phyloP scores from a whole-genome alignment of 805 yeast genomes.

The Yarrowia osloensis region DNA sequence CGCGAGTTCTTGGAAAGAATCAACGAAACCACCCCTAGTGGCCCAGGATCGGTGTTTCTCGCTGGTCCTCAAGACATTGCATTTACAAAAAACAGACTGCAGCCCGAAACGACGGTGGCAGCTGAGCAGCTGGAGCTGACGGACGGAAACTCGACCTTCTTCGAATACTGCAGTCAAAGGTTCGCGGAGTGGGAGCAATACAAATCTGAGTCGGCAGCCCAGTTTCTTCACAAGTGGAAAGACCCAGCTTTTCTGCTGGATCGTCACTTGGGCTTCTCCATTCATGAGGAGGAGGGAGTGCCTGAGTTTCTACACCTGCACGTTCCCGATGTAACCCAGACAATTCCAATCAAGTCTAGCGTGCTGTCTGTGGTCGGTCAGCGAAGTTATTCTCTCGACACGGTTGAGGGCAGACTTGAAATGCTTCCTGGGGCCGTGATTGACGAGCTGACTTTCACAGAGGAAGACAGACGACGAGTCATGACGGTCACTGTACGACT shows the following conservation, averaged over 20 bases:
- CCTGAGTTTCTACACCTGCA: neutral
- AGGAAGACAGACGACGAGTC: neutral
- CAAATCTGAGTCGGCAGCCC: neutral
- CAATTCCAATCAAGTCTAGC: neutral
- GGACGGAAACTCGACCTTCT: conserved; percentile 5
- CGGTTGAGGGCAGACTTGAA: neutral
- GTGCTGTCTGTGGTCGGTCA: conserved; percentile 22
- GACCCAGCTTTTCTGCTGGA: neutral
- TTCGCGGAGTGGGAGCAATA: neutral
- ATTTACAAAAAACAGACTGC: conserved; percentile 1
- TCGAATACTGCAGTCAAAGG: conserved; percentile 8
- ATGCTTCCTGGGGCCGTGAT: neutral
- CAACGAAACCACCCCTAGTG: neutral
- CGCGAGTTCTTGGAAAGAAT: neutral
- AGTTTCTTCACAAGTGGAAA: conserved; percentile 5
- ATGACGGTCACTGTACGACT: conserved; percentile 1
- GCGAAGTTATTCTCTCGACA: conserved; percentile 8
- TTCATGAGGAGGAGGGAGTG: neutral
- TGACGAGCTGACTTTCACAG: neutral
- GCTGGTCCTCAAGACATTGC: conserved; percentile 16
- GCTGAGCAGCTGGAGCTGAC: neutral
- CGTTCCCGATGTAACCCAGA: conserved; percentile 15
- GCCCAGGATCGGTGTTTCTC: conserved; percentile 14
- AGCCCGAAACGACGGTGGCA: neutral
- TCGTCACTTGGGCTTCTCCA: neutral